Evolutionary conservation across 2,329 filamentous ascomycete species (phyloP).

Genomic region (Chaetomiaceae sp.): DNA sequence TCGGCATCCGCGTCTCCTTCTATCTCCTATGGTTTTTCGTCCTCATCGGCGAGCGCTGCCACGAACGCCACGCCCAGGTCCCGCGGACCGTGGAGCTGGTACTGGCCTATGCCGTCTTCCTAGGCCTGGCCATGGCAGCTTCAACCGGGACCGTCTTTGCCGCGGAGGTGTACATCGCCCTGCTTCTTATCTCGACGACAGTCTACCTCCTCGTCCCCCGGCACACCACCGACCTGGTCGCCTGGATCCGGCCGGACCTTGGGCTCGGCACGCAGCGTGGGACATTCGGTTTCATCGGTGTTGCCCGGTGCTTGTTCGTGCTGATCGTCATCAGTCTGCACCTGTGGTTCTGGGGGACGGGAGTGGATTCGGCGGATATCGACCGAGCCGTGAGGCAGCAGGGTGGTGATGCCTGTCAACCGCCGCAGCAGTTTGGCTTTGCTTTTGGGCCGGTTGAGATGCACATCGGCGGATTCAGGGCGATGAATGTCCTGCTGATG

Average conservation of each 20-base stretch:
- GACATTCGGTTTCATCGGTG: not conserved
- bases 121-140: conserved; percentile 13
- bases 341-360: conserved; percentile 25
- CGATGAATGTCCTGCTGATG: conserved; percentile 19
- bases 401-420: not conserved
- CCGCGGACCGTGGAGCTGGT: conserved; percentile 15
- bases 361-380: conserved; percentile 15
- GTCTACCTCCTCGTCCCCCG: conserved; percentile 17
- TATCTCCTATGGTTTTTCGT: conserved; percentile 23
- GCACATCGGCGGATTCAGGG: conserved; percentile 14
- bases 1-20: conserved; percentile 24
- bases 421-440: conserved; percentile 18
- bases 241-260: conserved; percentile 11
- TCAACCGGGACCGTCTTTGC: conserved; percentile 11
- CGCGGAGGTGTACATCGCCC: conserved; percentile 20
- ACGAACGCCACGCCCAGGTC: conserved; percentile 12
- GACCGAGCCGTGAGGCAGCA: not conserved
- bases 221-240: conserved; percentile 12
- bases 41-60: conserved; percentile 9
- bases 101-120: conserved; percentile 20
- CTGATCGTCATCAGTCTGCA: conserved; percentile 15
- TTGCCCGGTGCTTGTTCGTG: conserved; percentile 10
- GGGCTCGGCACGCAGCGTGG: conserved; percentile 4
- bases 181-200: conserved; percentile 18
- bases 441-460: conserved; percentile 20